Base-by-base conservation (phyloP, 2,329 filamentous ascomycete genomes). In the Blastomyces parvus region DNA sequence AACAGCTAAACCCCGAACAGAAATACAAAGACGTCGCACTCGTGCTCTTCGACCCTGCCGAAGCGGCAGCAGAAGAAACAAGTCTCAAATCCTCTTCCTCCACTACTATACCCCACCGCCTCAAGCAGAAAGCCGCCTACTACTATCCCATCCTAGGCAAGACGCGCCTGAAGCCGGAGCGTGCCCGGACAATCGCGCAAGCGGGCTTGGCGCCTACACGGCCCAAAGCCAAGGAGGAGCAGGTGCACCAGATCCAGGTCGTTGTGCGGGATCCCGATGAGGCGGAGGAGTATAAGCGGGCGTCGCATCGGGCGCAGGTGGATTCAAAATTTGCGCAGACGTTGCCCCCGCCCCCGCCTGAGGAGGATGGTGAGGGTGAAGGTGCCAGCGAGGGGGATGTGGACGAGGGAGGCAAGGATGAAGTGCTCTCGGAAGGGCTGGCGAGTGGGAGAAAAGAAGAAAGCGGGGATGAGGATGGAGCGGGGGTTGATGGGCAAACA, bases 11-110 rank as follows among this genome's bases (percentile, higher is more conserved):
- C 65, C 75, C 78, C 2, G 76, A 80, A 6, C 78, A 84, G 64
- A 78, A 79, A 40, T 84, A 83, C 67, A 80, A 79, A 64, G 82
- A 86, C 62, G 76, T 87, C 42, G 85, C 83, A 1, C 62, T 88
- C 59, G 82, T 83, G 0, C 72, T 88, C 42, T 83, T 85, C 69
- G 80, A 86, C 67, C 78, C 80, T 0, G 77, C 67, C 19, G 68
- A 74, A 57, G 66, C 67, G 36, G 22, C 9, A 9, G 8, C 22
- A 69, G 71, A 36, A 69, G 71, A 36, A 66, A 67, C 53, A 57
- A 64, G 63, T 44, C 67, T 63, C 19, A 46, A 55, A 38, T 13
- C 50, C 40, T 25, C 42, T 36, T 36, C 42, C 22, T 22, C 58
- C 33, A 27, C 60, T 7, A 8, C 14, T 11, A 11, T 38, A n/a